Evolutionary conservation across 768 basidiomycete species (phyloP).

Genomic region (Kwoniella pini): DNA sequence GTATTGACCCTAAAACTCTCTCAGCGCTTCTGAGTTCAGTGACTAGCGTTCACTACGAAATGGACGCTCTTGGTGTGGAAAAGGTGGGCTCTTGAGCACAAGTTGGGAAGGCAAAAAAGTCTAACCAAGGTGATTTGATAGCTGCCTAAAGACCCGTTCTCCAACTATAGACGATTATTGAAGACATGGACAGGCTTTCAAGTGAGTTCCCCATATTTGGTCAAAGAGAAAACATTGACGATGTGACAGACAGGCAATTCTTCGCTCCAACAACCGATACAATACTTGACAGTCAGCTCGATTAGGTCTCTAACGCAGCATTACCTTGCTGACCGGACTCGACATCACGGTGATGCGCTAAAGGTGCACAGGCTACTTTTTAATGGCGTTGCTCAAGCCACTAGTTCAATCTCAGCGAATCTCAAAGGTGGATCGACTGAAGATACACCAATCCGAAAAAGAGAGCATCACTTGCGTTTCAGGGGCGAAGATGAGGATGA

Average conservation of each 20-base stretch:
- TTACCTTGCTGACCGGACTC: conserved; percentile 30
- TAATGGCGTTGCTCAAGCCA: conserved; percentile 40
- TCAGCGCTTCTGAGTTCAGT: conserved; percentile 41
- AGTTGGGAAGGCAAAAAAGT: too few species aligned
- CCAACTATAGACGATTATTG: conserved; percentile 30
- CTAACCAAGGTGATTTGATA: too few species aligned
- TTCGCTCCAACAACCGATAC: background rate
- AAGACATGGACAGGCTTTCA: conserved; percentile 36
- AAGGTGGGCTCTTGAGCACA: conserved; percentile 25
- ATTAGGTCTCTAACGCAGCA: conserved; percentile 26
- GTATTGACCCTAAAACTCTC: conserved; percentile 46
- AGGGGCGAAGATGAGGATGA: conserved; percentile 18
- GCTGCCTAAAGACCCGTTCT: conserved; percentile 46
- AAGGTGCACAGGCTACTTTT: conserved; percentile 34
- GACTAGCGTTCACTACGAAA: conserved; percentile 45
- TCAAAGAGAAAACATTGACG: background rate
- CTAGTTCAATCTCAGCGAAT: conserved; percentile 32
- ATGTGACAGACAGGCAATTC: background rate
- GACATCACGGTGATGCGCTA: conserved; percentile 30
- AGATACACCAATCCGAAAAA: conserved; percentile 34
- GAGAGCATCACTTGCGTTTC: conserved; percentile 42
- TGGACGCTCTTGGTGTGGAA: conserved; percentile 36
- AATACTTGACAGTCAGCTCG: conserved; percentile 25
- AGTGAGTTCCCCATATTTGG: conserved; percentile 9
- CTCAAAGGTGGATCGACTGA: conserved; percentile 41